Evolutionary conservation across 257 asterid genomes (phyloP).

Genomic region (Penstemon newberryi): DNA sequence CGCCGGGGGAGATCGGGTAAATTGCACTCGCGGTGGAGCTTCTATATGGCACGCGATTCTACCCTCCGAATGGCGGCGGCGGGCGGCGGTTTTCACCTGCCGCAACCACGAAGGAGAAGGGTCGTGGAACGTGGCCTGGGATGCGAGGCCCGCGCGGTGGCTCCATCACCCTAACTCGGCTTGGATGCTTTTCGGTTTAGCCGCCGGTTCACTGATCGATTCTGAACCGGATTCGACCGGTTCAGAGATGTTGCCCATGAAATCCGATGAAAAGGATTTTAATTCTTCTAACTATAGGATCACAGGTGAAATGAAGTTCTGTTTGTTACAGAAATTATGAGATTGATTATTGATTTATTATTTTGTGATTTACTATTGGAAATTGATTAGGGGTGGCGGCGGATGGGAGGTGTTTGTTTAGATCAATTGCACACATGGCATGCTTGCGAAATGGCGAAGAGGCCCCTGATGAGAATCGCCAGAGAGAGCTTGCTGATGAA

Average conservation of each 20-base stretch:
- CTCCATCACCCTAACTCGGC: slow-evolving; percentile 75
- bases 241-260: neutral
- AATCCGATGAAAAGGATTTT: slow-evolving; percentile 15
- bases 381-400: slow-evolving; percentile 56
- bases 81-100: slow-evolving; percentile 39
- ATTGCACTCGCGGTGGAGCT: slow-evolving; percentile 37
- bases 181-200: slow-evolving; percentile 73
- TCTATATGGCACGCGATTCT: slow-evolving; percentile 76
- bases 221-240: slow-evolving; percentile 25
- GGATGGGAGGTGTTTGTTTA: slow-evolving; percentile 79
- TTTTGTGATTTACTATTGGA: neutral
- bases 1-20: slow-evolving; percentile 9
- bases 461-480: slow-evolving; percentile 70
- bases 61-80: slow-evolving; percentile 50
- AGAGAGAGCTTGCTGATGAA: slow-evolving; percentile 81
- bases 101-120: slow-evolving; percentile 68
- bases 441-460: slow-evolving; percentile 65
- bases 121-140: slow-evolving; percentile 94
- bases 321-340: neutral
- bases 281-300: slow-evolving; percentile 49
- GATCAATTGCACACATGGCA: slow-evolving; percentile 84
- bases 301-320: slow-evolving; percentile 40
- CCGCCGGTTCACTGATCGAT: slow-evolving; percentile 20
- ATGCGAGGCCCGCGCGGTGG: slow-evolving; percentile 91
- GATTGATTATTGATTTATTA: slow-evolving; percentile 1